Percentiles rank a stretch among this genome's conserved stretches.
Evolutionary conservation across 169 alveolate genomes (phyloP).

Genomic region (Cyclospora cayetanensis): DNA sequence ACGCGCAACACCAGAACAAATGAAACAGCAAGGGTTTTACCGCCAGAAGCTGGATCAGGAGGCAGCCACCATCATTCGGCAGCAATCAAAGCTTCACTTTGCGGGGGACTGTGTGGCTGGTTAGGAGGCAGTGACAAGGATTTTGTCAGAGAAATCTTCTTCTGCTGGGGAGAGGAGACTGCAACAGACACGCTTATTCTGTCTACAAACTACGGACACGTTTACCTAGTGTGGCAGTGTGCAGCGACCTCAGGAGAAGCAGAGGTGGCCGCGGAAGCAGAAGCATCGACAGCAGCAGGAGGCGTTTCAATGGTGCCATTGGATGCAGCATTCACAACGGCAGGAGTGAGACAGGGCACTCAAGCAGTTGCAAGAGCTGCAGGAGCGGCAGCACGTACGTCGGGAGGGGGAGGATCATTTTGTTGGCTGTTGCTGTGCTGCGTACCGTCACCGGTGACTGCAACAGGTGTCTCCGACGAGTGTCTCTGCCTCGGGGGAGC

Average conservation of each 20-base stretch:
- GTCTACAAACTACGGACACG: slow-evolving; percentile 30
- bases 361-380: not conserved
- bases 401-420: too few relatives aligned
- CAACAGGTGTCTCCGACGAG: not conserved
- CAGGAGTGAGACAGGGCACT: too few relatives aligned
- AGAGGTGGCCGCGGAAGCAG: not conserved
- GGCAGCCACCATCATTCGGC: too few relatives aligned
- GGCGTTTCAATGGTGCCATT: not conserved
- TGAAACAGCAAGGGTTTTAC: too few relatives aligned
- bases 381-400: slow-evolving; percentile 20
- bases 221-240: not conserved
- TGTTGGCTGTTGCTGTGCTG: slow-evolving; percentile 33
- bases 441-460: slow-evolving; percentile 1
- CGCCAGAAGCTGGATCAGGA: too few relatives aligned
- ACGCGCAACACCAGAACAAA: too few relatives aligned
- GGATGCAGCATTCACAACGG: too few relatives aligned
- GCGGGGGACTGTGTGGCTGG: slow-evolving; percentile 8
- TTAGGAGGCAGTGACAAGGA: slow-evolving; percentile 44
- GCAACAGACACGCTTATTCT: not conserved
- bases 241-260: slow-evolving; percentile 31
- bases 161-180: slow-evolving; percentile 34
- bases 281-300: not conserved
- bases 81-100: not conserved
- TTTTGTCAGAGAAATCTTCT: not conserved
- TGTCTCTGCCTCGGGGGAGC: slow-evolving; percentile 44